Conservation (phyloP, 1,284 basidiomycete species). For the Ganoderma boninense region DNA sequence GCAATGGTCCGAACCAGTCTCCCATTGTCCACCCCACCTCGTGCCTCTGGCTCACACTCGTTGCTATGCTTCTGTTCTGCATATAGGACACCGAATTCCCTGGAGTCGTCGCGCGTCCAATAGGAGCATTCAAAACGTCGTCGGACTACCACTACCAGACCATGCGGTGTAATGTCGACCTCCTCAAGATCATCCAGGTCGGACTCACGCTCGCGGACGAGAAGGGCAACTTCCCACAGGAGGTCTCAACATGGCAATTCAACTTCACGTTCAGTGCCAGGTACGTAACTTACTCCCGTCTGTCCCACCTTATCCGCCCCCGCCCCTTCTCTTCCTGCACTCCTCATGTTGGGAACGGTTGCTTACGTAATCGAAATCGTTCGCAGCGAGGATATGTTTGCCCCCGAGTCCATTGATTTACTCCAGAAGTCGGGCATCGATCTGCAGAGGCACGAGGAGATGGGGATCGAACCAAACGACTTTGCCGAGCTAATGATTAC, state of each 20-base stretch:
- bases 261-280: conserved; percentile 95
- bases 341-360: conserved; percentile 13
- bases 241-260: conserved; percentile 98
- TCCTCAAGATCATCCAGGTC: conserved; percentile 97
- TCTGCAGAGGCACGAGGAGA: conserved; percentile 91
- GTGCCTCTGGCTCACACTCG: neutral
- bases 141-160: conserved; percentile 99
- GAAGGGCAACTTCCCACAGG: conserved; percentile 89
- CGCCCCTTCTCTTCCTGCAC: conserved; percentile 1
- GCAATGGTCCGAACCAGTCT: conserved; percentile 79
- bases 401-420: conserved; percentile 95
- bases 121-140: conserved; percentile 95
- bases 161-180: conserved; percentile 98
- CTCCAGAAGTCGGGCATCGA: conserved; percentile 96
- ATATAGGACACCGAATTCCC: conserved; percentile 98
- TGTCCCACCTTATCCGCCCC: neutral
- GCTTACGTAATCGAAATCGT: conserved; percentile 41
- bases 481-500: conserved; percentile 99
- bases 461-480: conserved; percentile 93
- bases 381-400: conserved; percentile 94
- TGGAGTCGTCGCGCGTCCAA: conserved; percentile 96
- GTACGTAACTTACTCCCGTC: conserved; percentile 57
- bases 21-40: conserved; percentile 23
- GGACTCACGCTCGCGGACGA: conserved; percentile 96
- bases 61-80: conserved; percentile 26